Evolutionary conservation across 2,329 filamentous ascomycete genomes (phyloP).

Genomic region (Lasiodiplodia hormozganensis): DNA sequence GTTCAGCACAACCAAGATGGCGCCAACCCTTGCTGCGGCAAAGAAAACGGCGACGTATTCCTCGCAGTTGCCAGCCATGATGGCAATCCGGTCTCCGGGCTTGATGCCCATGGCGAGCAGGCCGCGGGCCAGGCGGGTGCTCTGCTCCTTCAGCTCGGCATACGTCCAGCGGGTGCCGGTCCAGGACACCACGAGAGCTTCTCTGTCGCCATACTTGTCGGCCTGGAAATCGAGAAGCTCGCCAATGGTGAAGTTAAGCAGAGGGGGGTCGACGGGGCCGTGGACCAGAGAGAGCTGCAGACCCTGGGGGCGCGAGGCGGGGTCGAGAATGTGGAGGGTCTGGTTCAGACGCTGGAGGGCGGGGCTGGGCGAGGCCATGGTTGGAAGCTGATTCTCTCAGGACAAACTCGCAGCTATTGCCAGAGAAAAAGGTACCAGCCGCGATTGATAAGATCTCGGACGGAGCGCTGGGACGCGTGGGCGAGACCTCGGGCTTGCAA

Average conservation of each 20-base stretch:
- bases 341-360: constrained; percentile 25
- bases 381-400: background rate
- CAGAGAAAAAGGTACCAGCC: background rate
- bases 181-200: constrained; percentile 74
- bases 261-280: constrained; percentile 71
- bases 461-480: background rate
- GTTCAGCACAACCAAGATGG: constrained; percentile 74
- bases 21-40: constrained; percentile 63
- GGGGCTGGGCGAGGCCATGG: constrained; percentile 19
- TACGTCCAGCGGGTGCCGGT: constrained; percentile 77
- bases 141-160: constrained; percentile 47
- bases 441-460: constrained; percentile 14
- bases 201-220: constrained; percentile 63
- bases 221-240: constrained; percentile 76
- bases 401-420: background rate
- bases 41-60: constrained; percentile 73
- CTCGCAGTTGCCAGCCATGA: constrained; percentile 72
- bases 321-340: constrained; percentile 24
- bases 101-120: constrained; percentile 71
- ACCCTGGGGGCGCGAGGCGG: constrained; percentile 16
- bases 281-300: constrained; percentile 63
- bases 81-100: constrained; percentile 73
- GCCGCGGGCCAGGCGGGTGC: constrained; percentile 47
- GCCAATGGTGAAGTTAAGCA: constrained; percentile 74
- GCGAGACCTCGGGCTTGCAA: background rate